Conservation (phyloP, 495 filamentous ascomycete genomes). For the Lichenothelia convexa region DNA sequence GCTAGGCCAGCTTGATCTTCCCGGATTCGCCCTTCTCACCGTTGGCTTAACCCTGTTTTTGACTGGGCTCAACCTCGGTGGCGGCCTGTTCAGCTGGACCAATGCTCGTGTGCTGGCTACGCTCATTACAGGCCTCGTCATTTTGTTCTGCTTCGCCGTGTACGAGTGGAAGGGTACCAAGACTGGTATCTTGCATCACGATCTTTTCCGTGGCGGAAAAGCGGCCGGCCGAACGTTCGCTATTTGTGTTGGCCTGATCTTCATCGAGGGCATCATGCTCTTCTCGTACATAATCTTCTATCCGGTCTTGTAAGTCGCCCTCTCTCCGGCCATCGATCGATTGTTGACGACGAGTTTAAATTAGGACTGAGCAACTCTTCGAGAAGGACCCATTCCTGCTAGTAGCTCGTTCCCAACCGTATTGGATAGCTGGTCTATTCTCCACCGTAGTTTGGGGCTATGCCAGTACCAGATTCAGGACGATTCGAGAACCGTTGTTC, state of each 20-base stretch:
- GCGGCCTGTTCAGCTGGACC: conserved; percentile 4
- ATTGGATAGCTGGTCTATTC: no score
- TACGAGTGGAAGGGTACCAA: conserved; percentile 8
- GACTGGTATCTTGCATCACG: conserved; percentile 6
- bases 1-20: no score
- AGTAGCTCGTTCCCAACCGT: no score
- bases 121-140: conserved; percentile 3
- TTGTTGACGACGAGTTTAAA: no score
- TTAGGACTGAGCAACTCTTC: no score
- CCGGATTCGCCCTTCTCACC: conserved; percentile 4
- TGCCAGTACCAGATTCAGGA: no score
- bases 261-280: conserved; percentile 5
- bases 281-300: conserved; percentile 3
- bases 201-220: conserved; percentile 4
- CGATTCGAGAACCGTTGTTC: no score
- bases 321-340: conserved; percentile 1
- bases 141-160: conserved; percentile 4
- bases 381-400: no score
- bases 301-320: not conserved
- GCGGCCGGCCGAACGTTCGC: conserved; percentile 4
- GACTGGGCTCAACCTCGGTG: conserved; percentile 5
- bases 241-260: conserved; percentile 3
- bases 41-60: conserved; percentile 5
- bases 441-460: no score
- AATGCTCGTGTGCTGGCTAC: conserved; percentile 1